These are phyloP conservation scores for Magnolia changhungtana DNA, from an alignment of 164 flowering plant genomes.

Conservation along the genomic window DNA sequence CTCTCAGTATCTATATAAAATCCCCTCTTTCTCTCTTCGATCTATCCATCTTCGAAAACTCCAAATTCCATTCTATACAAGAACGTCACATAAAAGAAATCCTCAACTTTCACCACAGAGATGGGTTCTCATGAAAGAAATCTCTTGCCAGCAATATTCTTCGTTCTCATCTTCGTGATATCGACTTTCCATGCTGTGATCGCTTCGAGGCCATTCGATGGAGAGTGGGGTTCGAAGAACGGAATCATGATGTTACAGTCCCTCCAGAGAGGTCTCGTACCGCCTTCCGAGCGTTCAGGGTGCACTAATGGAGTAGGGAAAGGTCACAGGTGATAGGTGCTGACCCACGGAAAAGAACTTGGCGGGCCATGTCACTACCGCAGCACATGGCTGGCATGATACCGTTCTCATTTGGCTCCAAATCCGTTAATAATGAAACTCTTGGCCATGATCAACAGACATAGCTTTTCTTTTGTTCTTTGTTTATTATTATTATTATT, in stretches of 20 bases:
- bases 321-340: background rate
- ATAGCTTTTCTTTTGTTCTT: no score
- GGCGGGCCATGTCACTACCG: background rate
- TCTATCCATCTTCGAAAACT: no score
- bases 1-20: no score
- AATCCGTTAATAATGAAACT: background rate
- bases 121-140: background rate
- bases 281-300: background rate
- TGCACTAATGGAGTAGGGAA: background rate
- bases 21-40: no score
- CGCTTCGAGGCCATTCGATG: background rate
- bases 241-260: background rate
- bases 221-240: background rate
- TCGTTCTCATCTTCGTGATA: background rate
- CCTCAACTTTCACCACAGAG: no score
- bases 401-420: background rate
- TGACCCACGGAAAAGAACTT: background rate
- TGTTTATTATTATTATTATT: no score
- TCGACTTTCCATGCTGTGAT: background rate
- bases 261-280: background rate
- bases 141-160: background rate
- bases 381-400: no score
- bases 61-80: no score
- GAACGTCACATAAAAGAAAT: no score
- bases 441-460: background rate